phyloP scores from a whole-genome alignment of 768 basidiomycete genomes.

The Boletus pseudopeckii region DNA sequence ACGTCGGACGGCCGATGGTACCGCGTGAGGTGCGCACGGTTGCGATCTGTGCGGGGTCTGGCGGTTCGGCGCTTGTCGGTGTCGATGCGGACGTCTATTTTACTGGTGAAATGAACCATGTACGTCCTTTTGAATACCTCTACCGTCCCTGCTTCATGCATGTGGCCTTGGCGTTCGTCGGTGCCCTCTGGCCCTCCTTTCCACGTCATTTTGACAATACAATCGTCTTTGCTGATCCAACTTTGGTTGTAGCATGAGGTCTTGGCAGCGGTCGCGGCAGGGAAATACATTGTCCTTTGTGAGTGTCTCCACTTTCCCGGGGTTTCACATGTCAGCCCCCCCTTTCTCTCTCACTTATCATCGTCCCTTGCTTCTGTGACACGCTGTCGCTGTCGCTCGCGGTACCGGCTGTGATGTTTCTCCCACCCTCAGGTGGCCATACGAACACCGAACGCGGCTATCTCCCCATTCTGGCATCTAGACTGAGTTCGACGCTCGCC shows the following conservation, averaged over 20 bases:
- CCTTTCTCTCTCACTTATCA: not conserved
- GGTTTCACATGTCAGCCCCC: not conserved
- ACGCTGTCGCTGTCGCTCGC: conserved; percentile 7
- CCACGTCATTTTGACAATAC: conserved; percentile 11
- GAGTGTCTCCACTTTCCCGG: conserved; percentile 30
- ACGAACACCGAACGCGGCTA: conserved; percentile 95
- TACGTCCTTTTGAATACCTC: conserved; percentile 37
- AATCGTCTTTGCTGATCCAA: conserved; percentile 1
- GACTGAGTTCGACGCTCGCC: conserved; percentile 52
- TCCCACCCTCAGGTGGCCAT: conserved; percentile 63
- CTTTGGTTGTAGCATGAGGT: conserved; percentile 69
- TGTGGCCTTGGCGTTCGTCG: not conserved
- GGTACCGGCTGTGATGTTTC: conserved; percentile 16
- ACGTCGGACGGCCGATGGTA: conserved; percentile 55
- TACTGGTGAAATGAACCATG: conserved; percentile 92
- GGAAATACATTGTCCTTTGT: conserved; percentile 83
- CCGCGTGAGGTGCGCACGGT: conserved; percentile 49
- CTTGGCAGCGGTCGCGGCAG: conserved; percentile 71
- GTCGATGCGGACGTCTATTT: conserved; percentile 81
- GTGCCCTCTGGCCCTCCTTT: not conserved
- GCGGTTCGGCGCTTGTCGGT: conserved; percentile 70
- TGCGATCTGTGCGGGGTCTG: conserved; percentile 91
- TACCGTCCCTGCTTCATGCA: not conserved
- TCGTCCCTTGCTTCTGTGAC: conserved; percentile 10
- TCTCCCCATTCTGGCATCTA: conserved; percentile 68